phyloP scores from a whole-genome alignment of 2,329 filamentous ascomycete species.

The Stromatinia cepivora region DNA sequence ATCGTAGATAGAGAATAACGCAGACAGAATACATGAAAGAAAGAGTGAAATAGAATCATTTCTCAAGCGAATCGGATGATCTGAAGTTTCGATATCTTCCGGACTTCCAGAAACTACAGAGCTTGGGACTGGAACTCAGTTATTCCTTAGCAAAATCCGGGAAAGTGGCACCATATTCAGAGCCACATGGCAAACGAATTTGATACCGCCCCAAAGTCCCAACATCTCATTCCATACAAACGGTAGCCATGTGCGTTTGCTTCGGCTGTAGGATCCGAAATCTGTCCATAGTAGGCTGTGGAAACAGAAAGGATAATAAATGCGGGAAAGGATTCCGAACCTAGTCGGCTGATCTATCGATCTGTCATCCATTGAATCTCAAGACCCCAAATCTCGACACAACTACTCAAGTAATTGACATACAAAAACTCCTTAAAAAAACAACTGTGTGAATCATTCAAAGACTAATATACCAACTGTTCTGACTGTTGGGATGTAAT shows the following conservation, averaged over 20 bases:
- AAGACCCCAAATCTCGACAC: neutral
- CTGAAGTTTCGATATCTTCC: neutral
- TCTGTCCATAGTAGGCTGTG: neutral
- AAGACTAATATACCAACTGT: neutral
- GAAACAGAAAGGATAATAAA: neutral
- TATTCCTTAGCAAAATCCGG: neutral
- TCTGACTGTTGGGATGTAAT: neutral
- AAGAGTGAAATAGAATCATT: neutral
- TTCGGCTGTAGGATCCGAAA: neutral
- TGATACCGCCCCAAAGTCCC: neutral
- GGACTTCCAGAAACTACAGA: neutral
- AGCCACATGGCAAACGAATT: neutral
- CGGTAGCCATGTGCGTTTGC: neutral
- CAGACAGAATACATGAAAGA: neutral
- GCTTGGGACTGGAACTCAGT: neutral
- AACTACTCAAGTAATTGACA: no score
- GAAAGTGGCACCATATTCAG: no score
- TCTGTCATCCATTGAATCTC: neutral
- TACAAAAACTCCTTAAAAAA: neutral
- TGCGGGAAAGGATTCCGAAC: conserved; percentile 19
- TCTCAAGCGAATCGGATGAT: neutral
- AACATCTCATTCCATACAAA: neutral
- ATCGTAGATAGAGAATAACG: neutral
- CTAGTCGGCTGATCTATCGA: conserved; percentile 9
- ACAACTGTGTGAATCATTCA: neutral